These are phyloP conservation scores for Fomitopsis pulvina DNA, from an alignment of 768 basidiomycete genomes.

Conservation along the genomic window DNA sequence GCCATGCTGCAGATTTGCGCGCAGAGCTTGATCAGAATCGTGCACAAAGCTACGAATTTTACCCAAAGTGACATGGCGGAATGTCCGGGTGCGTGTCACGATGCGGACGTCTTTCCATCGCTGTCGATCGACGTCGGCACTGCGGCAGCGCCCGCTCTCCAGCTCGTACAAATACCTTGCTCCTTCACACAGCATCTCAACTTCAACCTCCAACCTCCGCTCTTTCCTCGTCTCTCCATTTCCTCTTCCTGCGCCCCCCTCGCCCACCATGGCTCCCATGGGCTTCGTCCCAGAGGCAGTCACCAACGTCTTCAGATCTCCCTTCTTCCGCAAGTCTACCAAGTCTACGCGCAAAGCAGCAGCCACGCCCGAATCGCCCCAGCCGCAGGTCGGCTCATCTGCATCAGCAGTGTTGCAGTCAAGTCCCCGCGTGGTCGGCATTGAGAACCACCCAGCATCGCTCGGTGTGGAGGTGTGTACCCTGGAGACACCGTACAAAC, in stretches of 20 bases:
- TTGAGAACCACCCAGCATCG: neutral
- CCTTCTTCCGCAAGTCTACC: neutral
- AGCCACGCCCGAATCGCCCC: neutral
- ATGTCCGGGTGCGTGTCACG: too few relatives aligned
- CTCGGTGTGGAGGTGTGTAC: neutral
- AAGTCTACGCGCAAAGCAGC: neutral
- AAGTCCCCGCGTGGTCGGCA: neutral
- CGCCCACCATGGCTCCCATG: neutral
- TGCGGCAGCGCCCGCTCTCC: neutral
- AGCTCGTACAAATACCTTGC: neutral
- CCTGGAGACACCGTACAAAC: too few relatives aligned
- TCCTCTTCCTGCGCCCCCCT: neutral
- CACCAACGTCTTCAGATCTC: neutral
- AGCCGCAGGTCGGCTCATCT: neutral
- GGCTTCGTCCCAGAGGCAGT: neutral
- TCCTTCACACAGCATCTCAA: neutral
- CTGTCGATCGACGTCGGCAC: neutral
- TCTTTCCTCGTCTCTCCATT: neutral
- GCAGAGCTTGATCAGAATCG: too few relatives aligned
- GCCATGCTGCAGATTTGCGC: too few relatives aligned
- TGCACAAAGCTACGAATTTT: too few relatives aligned
- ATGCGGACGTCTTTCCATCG: neutral
- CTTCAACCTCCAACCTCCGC: neutral
- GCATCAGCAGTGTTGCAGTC: constrained; percentile 2
- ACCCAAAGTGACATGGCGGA: too few relatives aligned